phyloP scores from a whole-genome alignment of 169 alveolate species.

The Cryptosporidium tyzzeri region DNA sequence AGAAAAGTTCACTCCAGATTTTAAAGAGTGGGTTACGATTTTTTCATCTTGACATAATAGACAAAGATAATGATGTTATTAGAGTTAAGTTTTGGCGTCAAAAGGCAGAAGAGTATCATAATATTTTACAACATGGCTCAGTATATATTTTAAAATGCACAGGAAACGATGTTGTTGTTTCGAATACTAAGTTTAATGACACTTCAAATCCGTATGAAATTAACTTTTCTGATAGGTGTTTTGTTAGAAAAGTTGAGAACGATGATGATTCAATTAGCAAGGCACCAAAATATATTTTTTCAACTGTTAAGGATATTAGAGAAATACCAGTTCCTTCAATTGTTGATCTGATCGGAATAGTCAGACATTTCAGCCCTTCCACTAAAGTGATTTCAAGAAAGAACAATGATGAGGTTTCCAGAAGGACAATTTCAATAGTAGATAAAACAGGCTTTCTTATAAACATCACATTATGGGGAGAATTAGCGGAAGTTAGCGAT shows the following conservation, averaged over 20 bases:
- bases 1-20: constrained; percentile 66
- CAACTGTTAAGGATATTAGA: constrained; percentile 21
- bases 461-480: constrained; percentile 73
- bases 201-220: constrained; percentile 73
- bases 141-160: constrained; percentile 69
- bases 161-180: constrained; percentile 71
- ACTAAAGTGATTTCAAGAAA: constrained; percentile 51
- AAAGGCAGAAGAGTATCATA: constrained; percentile 70
- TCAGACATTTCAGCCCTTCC: constrained; percentile 33
- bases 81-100: constrained; percentile 72
- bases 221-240: constrained; percentile 59
- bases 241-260: constrained; percentile 26
- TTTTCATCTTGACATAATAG: constrained; percentile 62
- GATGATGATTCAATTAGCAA: constrained; percentile 68
- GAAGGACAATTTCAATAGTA: constrained; percentile 50
- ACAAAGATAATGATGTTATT: constrained; percentile 59
- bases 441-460: constrained; percentile 49
- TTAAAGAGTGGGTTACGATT: constrained; percentile 49
- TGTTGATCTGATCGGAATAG: constrained; percentile 52
- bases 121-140: constrained; percentile 43
- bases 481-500: constrained; percentile 46
- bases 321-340: constrained; percentile 38
- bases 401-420: constrained; percentile 68
- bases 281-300: constrained; percentile 53
- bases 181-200: constrained; percentile 64